Evolutionary conservation across 2,329 filamentous ascomycete genomes (phyloP), one percentile per base, ranked within the genome.

Genomic region (Colletotrichum echinochloae): DNA sequence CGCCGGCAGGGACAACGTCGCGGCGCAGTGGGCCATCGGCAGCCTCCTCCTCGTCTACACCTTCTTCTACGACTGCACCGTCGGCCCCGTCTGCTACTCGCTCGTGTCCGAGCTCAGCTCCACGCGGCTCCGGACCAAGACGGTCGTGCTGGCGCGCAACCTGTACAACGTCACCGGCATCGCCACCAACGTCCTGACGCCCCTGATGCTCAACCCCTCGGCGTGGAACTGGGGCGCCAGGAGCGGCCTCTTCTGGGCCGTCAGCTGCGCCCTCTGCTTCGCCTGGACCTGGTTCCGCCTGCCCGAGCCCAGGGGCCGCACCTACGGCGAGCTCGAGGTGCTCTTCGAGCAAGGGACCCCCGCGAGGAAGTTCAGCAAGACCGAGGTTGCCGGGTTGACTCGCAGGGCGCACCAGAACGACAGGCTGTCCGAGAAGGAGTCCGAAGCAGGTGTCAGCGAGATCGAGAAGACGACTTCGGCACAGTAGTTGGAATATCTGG

Each of bases 291-390:
- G 80, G 70, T 86, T 86, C 74, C 84, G 83, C 23, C 79, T 88
- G 6, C 86, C 86, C 5, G 88, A 90, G 79, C 86, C 87, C 20
- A 84, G 83, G 66, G 86, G 83, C 8, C 82, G 85, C 46, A 87
- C 85, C 0, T 85, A 86, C 61, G 86, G 83, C 46, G 88, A 90
- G 77, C 81, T 90, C 2, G 87, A 89, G 61, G 77, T 85, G 14
- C 77, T 90, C 70, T 90, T 90, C 74, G 84, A 87, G 73, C 76
- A 79, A 30, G 74, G 76, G 12, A 76, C 84, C 12, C 76, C 80
- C 28, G 83, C 85, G 1, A 78, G 83, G 70, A 81, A 83, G 68
- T 86, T 84, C 62, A 76, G 63, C 35, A 67, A 39, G 30, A 70
- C 64, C 0, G 41, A 67, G 9, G 41, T 67, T 2, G 28, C 56